Conservation (phyloP, 2,329 filamentous ascomycete species). For the Zymoseptoria brevis region DNA sequence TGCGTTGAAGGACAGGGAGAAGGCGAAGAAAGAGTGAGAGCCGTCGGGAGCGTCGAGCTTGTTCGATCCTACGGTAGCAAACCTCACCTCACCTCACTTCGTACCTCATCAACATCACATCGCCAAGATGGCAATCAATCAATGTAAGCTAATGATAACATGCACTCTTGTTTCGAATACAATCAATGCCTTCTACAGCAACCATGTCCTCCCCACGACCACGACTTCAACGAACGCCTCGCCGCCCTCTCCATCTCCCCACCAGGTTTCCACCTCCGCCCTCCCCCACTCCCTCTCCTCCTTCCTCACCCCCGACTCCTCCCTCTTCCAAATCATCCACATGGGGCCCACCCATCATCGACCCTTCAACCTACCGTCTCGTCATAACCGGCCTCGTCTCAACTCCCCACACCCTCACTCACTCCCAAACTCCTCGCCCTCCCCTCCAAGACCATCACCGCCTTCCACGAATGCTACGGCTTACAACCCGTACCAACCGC, state of each 20-base stretch:
- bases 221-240: background rate
- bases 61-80: too few relatives aligned
- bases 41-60: too few relatives aligned
- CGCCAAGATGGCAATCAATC: background rate
- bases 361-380: conserved; percentile 24
- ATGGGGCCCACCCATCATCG: conserved; percentile 30
- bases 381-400: conserved; percentile 28
- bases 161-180: background rate
- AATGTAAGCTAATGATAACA: background rate
- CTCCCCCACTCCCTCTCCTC: conserved; percentile 2
- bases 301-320: conserved; percentile 1
- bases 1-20: too few relatives aligned
- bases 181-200: background rate
- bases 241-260: too few relatives aligned
- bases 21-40: too few relatives aligned
- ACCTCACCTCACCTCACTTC: background rate
- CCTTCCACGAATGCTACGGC: conserved; percentile 34
- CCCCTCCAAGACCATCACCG: conserved; percentile 21
- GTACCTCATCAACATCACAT: background rate
- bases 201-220: background rate
- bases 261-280: conserved; percentile 5
- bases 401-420: conserved; percentile 22
- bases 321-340: conserved; percentile 32
- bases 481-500: conserved; percentile 24
- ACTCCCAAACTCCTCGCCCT: conserved; percentile 24